Evolutionary conservation across 441 rosid genomes (phyloP).

Genomic region (Capsella rubella): DNA sequence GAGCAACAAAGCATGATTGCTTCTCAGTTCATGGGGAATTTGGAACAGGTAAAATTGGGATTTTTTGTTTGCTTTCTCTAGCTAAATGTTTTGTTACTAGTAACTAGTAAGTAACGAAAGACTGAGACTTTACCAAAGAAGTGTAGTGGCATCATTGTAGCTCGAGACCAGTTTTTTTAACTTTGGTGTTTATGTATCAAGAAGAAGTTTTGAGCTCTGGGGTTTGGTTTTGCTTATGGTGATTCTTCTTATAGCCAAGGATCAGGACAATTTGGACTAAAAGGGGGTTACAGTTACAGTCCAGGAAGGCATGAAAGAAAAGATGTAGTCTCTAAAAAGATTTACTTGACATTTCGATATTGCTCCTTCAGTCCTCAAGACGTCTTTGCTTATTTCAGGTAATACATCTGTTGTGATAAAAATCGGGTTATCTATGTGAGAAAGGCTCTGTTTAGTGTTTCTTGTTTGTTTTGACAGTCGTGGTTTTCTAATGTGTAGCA

Average conservation of each 20-base stretch:
- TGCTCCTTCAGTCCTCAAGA: conserved; percentile 83
- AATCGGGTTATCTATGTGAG: background rate
- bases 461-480: conserved; percentile 25
- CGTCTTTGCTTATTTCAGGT: conserved; percentile 87
- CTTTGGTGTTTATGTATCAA: conserved; percentile 4
- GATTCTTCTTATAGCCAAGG: conserved; percentile 31
- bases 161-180: background rate
- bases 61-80: conserved; percentile 29
- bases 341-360: conserved; percentile 88
- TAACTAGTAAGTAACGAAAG: background rate
- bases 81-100: conserved; percentile 25
- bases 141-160: background rate
- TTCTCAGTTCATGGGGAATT: conserved; percentile 46
- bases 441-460: conserved; percentile 16
- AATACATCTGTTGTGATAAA: background rate
- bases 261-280: conserved; percentile 39
- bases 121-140: background rate
- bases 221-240: conserved; percentile 12
- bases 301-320: conserved; percentile 55
- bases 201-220: conserved; percentile 16
- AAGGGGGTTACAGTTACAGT: conserved; percentile 47
- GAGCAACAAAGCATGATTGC: conserved; percentile 61
- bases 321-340: conserved; percentile 77
- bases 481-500: conserved; percentile 51
- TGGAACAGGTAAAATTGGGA: conserved; percentile 45